These are phyloP conservation scores for Castanea sativa DNA, from an alignment of 306 rosid species.

Conservation along the genomic window DNA sequence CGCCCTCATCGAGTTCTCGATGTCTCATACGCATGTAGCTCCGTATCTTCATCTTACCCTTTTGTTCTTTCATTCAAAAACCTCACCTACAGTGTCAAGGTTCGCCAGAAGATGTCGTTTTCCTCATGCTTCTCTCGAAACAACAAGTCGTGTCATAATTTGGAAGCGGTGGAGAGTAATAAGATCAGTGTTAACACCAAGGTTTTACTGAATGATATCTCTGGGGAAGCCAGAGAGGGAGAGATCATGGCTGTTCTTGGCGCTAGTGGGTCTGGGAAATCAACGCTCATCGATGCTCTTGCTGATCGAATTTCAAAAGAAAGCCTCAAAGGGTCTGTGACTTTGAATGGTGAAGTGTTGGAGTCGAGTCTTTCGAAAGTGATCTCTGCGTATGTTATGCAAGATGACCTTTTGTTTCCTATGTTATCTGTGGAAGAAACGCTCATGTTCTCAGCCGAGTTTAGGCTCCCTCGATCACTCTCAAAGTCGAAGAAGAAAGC, in stretches of 20 bases:
- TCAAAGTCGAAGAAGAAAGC: conserved; percentile 71
- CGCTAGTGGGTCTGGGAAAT: conserved; percentile 92
- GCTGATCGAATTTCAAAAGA: conserved; percentile 76
- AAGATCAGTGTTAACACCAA: conserved; percentile 23
- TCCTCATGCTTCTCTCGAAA: conserved; percentile 17
- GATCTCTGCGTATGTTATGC: conserved; percentile 94
- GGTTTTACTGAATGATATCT: conserved; percentile 56
- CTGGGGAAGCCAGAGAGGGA: conserved; percentile 91
- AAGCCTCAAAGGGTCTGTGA: conserved; percentile 62
- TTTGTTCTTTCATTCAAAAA: conserved; percentile 67
- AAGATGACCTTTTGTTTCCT: conserved; percentile 91
- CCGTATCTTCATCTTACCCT: conserved; percentile 37
- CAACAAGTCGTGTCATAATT: background rate
- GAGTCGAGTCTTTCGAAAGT: conserved; percentile 61
- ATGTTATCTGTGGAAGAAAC: conserved; percentile 96
- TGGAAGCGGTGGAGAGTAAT: background rate
- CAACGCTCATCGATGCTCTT: conserved; percentile 83
- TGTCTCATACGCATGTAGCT: conserved; percentile 17
- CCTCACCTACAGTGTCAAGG: conserved; percentile 66
- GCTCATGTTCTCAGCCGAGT: conserved; percentile 88
- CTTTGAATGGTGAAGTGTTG: conserved; percentile 56
- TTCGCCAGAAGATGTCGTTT: conserved; percentile 34
- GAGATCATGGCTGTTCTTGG: conserved; percentile 94
- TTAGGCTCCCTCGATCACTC: conserved; percentile 77
- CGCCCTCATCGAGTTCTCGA: conserved; percentile 20